phyloP scores from a whole-genome alignment of 208 protist genomes.

The Vickermania spadyakhi region DNA sequence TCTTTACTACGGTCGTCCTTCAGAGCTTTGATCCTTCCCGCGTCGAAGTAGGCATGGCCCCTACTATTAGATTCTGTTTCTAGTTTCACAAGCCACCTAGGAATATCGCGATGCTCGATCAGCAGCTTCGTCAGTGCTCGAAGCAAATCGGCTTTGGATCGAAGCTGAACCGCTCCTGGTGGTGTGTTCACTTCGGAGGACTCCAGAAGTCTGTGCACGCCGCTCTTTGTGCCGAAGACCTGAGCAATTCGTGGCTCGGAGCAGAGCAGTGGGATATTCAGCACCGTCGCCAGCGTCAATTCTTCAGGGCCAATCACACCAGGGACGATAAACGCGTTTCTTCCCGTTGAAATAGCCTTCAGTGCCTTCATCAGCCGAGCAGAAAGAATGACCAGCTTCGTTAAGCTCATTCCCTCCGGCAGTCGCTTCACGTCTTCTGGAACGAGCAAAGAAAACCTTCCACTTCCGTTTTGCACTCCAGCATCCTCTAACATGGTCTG shows the following conservation, averaged over 20 bases:
- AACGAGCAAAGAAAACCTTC: slow-evolving; percentile 65
- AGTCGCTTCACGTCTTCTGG: slow-evolving; percentile 72
- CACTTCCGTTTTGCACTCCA: slow-evolving; percentile 39
- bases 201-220: slow-evolving; percentile 58
- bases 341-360: slow-evolving; percentile 40
- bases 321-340: slow-evolving; percentile 72
- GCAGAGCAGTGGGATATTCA: slow-evolving; percentile 81
- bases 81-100: slow-evolving; percentile 85
- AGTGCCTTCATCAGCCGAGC: slow-evolving; percentile 79
- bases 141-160: slow-evolving; percentile 44
- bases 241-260: slow-evolving; percentile 68
- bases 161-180: slow-evolving; percentile 43
- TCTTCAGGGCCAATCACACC: slow-evolving; percentile 83
- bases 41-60: slow-evolving; percentile 85
- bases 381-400: slow-evolving; percentile 56
- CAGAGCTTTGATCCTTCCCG: slow-evolving; percentile 56
- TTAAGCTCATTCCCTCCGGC: slow-evolving; percentile 65
- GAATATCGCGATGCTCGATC: slow-evolving; percentile 47
- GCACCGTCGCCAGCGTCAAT: slow-evolving; percentile 59
- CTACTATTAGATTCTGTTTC: slow-evolving; percentile 83
- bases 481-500: slow-evolving; percentile 44
- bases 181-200: slow-evolving; percentile 68
- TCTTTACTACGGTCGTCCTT: slow-evolving; percentile 5
- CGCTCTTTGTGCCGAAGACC: slow-evolving; percentile 81
- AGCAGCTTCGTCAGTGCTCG: slow-evolving; percentile 56